Percentiles rank a stretch among this genome's conserved stretches.
Evolutionary conservation across 2,329 filamentous ascomycete genomes (phyloP).

Genomic region (Hypoxylon rubiginosum): DNA sequence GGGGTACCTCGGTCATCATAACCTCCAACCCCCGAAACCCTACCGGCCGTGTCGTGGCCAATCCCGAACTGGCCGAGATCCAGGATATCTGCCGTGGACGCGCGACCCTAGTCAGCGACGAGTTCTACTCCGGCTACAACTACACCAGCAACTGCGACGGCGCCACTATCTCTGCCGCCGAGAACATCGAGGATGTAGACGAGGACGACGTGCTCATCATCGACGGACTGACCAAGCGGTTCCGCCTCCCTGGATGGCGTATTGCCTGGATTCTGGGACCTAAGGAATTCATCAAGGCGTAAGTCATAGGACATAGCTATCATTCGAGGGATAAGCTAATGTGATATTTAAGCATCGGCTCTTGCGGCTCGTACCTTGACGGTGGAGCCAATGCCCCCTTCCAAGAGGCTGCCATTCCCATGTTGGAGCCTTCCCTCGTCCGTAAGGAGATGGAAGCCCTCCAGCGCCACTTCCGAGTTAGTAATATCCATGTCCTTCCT

Average conservation of each 20-base stretch:
- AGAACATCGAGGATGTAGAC: slow-evolving; percentile 91
- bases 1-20: slow-evolving; percentile 88
- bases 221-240: slow-evolving; percentile 95
- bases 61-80: slow-evolving; percentile 88
- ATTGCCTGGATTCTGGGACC: slow-evolving; percentile 97
- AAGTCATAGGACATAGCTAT: slow-evolving; percentile 47
- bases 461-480: slow-evolving; percentile 83
- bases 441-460: slow-evolving; percentile 88
- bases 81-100: slow-evolving; percentile 93
- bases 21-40: slow-evolving; percentile 97
- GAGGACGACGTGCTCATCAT: slow-evolving; percentile 94
- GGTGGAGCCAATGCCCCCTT: slow-evolving; percentile 95
- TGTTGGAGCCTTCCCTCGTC: slow-evolving; percentile 90
- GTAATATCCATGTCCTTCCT: slow-evolving; percentile 36
- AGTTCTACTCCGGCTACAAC: slow-evolving; percentile 97
- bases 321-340: slow-evolving; percentile 22
- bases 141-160: slow-evolving; percentile 95
- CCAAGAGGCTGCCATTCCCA: slow-evolving; percentile 91
- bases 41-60: slow-evolving; percentile 87
- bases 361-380: slow-evolving; percentile 93
- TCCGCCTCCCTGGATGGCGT: slow-evolving; percentile 95
- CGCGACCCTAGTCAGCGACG: slow-evolving; percentile 93
- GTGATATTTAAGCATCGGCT: slow-evolving; percentile 72
- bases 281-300: slow-evolving; percentile 95
- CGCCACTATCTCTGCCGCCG: slow-evolving; percentile 86